Percentiles rank a stretch among this genome's conserved stretches.
Conservation (phyloP, 2,329 filamentous ascomycete species). For the Fusarium xyrophilum region DNA sequence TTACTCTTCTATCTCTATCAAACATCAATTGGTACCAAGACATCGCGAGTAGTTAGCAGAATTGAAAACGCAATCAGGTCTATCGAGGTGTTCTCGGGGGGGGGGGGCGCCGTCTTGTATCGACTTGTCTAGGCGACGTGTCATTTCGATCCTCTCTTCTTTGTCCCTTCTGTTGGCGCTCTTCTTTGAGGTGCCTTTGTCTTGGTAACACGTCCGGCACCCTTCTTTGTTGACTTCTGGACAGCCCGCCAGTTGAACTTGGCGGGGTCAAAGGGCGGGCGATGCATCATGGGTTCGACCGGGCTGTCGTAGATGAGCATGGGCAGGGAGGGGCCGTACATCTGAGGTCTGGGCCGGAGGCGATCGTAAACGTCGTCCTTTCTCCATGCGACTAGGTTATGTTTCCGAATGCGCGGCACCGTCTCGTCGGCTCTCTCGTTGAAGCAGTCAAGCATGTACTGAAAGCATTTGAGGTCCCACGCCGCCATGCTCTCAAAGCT, state of each 20-base stretch:
- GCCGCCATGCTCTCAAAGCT: conserved; percentile 22
- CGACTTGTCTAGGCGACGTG: not conserved
- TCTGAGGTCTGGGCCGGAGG: not conserved
- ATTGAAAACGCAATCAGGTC: not conserved
- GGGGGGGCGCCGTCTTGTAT: not conserved
- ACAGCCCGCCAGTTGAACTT: conserved; percentile 8
- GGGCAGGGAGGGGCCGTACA: not conserved
- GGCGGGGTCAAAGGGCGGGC: conserved; percentile 8
- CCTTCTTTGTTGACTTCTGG: not conserved
- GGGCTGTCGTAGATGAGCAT: not conserved
- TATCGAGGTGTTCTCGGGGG: not conserved
- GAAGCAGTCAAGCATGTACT: not conserved
- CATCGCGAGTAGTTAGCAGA: not conserved
- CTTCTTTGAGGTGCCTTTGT: not conserved
- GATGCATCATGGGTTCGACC: not conserved
- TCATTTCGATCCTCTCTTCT: not conserved
- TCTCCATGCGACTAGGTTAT: not conserved
- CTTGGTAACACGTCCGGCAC: not conserved
- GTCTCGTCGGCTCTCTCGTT: not conserved
- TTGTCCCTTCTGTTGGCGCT: not conserved
- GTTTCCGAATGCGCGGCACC: not conserved
- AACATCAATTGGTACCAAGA: not conserved
- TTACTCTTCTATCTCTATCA: not conserved
- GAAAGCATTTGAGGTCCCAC: conserved; percentile 9
- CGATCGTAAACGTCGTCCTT: rapidly evolving